Percentiles rank a stretch among this genome's conserved stretches.
These are phyloP conservation scores for Cystodermella granulosa DNA, from an alignment of 1,284 basidiomycete genomes.

Conservation along the genomic window DNA sequence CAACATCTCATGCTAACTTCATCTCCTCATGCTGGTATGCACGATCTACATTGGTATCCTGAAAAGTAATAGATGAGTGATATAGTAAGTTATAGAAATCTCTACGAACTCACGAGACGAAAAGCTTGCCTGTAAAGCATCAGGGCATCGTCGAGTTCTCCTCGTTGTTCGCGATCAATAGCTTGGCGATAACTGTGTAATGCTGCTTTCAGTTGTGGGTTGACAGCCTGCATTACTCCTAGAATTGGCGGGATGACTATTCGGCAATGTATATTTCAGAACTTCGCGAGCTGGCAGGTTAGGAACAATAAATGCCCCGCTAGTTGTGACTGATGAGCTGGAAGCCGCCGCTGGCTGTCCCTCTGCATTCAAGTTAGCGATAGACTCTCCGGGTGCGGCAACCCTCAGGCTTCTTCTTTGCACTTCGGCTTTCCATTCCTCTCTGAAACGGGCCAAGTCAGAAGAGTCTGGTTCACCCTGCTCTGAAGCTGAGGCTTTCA, in stretches of 20 bases:
- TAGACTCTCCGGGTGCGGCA: no score
- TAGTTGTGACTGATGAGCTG: no score
- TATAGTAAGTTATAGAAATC: constrained; percentile 4
- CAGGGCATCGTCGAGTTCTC: constrained; percentile 71
- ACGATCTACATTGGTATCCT: constrained; percentile 64
- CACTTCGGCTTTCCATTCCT: constrained; percentile 71
- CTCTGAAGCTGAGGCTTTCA: no score
- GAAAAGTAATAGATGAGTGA: constrained; percentile 5
- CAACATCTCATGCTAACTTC: no score
- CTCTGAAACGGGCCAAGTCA: constrained; percentile 65
- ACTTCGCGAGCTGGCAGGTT: no score
- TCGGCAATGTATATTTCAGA: no score
- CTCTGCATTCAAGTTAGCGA: constrained; percentile 8
- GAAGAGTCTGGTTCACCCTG: constrained; percentile 35
- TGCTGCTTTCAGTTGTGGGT: constrained; percentile 45
- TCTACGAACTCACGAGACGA: constrained; percentile 43
- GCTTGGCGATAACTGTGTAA: constrained; percentile 66
- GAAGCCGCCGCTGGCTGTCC: constrained; percentile 7
- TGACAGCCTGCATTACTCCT: no score
- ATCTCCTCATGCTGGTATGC: constrained; percentile 56
- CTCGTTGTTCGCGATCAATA: constrained; percentile 65
- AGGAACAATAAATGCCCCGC: no score
- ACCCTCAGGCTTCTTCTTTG: constrained; percentile 40
- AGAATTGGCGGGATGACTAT: no score
- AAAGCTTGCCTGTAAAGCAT: constrained; percentile 74